Evolutionary conservation across 768 basidiomycete species (phyloP).

Genomic region (Leccinum truebloodii): DNA sequence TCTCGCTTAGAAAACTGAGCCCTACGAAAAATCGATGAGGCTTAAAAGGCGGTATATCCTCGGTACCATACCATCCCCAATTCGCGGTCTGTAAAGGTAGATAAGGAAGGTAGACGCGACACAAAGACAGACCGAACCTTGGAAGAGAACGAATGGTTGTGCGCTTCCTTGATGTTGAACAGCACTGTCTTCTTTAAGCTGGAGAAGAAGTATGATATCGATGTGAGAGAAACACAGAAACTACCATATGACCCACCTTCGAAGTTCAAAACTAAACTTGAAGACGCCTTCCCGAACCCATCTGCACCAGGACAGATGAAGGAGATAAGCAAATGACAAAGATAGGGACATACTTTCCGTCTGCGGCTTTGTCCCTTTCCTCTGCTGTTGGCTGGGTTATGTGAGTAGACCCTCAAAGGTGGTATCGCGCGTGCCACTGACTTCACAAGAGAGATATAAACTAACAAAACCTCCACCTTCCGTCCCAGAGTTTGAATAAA

Average conservation of each 20-base stretch:
- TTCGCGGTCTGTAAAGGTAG: constrained; percentile 61
- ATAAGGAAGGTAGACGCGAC: constrained; percentile 12
- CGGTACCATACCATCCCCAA: constrained; percentile 72
- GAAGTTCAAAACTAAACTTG: constrained; percentile 83
- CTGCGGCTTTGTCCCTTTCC: constrained; percentile 67
- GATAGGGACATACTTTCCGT: constrained; percentile 50
- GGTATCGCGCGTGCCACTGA: constrained; percentile 34
- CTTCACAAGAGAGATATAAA: constrained; percentile 82
- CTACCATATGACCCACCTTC: constrained; percentile 45
- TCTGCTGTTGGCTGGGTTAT: constrained; percentile 65
- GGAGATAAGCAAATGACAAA: not conserved
- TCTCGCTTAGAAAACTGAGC: constrained; percentile 81
- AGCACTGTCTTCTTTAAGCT: constrained; percentile 50
- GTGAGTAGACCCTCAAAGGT: constrained; percentile 9
- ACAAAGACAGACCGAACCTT: constrained; percentile 42
- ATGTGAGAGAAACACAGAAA: not conserved
- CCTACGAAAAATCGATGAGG: constrained; percentile 39
- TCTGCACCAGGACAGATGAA: constrained; percentile 36
- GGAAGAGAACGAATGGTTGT: constrained; percentile 79
- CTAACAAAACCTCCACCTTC: constrained; percentile 65
- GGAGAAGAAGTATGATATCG: not conserved
- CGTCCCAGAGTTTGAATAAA: constrained; percentile 81
- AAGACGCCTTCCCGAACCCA: constrained; percentile 87
- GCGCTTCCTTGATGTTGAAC: constrained; percentile 74
- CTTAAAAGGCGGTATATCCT: not conserved